Evolutionary conservation across 352 stramenopile genomes (phyloP).

Genomic region (Pythium myriotylum): DNA sequence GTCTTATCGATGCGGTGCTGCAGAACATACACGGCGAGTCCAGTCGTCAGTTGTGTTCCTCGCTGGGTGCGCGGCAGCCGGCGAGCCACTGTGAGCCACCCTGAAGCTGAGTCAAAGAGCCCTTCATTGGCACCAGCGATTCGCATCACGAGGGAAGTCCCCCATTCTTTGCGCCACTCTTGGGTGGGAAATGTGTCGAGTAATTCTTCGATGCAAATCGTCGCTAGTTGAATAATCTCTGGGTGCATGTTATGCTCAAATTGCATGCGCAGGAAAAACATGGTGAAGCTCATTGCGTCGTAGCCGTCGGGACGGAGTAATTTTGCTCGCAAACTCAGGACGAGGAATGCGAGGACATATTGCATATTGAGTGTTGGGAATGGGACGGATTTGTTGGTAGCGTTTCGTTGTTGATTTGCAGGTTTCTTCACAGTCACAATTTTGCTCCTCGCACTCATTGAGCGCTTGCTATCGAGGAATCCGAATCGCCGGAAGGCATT

Average conservation of each 20-base stretch:
- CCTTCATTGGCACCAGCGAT: constrained; percentile 78
- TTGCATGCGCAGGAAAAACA: constrained; percentile 88
- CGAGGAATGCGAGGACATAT: constrained; percentile 73
- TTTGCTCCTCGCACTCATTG: constrained; percentile 83
- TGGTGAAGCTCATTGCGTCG: constrained; percentile 83
- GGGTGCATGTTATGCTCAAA: constrained; percentile 78
- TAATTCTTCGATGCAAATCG: constrained; percentile 80
- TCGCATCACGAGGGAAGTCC: constrained; percentile 70
- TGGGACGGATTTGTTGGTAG: constrained; percentile 26
- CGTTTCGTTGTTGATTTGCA: not conserved
- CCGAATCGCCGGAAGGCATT: constrained; percentile 75
- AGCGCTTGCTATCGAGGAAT: constrained; percentile 84
- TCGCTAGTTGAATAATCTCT: constrained; percentile 75
- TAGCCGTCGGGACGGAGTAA: constrained; percentile 66
- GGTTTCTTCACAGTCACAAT: constrained; percentile 41
- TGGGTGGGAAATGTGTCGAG: constrained; percentile 66
- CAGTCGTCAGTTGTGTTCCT: constrained; percentile 76
- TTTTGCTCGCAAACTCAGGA: constrained; percentile 73
- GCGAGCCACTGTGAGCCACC: constrained; percentile 74
- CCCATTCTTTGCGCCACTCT: constrained; percentile 81
- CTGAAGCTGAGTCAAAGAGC: constrained; percentile 73
- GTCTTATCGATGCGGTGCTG: constrained; percentile 79
- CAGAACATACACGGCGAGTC: constrained; percentile 76
- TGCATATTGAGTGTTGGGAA: constrained; percentile 86
- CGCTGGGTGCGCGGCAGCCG: constrained; percentile 72